These are phyloP conservation scores for Fraxinus latifolia DNA, from an alignment of 305 asterid genomes.

Conservation along the genomic window DNA sequence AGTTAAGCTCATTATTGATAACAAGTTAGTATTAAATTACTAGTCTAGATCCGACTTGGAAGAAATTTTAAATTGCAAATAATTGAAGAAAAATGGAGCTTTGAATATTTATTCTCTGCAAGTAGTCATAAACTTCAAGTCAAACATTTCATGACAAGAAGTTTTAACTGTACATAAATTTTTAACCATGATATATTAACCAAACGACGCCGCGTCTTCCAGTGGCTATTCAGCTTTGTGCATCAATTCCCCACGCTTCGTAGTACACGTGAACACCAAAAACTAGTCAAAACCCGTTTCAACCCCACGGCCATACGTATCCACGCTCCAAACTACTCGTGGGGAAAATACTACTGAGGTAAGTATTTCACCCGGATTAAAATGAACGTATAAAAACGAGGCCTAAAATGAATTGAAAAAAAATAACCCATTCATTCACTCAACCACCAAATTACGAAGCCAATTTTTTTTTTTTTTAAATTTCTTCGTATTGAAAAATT, in stretches of 20 bases:
- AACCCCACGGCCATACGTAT: neutral
- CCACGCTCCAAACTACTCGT: neutral
- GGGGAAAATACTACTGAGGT: neutral
- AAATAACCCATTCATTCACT: neutral
- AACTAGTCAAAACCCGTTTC: neutral
- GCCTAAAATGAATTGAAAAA: neutral
- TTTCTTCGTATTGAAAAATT: neutral
- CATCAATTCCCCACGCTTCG: neutral
- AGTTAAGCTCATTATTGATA: neutral
- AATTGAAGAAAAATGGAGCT: neutral
- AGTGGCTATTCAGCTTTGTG: neutral
- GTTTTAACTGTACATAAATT: neutral
- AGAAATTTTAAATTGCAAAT: neutral
- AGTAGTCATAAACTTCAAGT: neutral
- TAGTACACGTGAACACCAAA: neutral
- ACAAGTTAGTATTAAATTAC: neutral
- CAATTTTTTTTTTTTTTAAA: neutral
- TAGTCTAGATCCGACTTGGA: neutral
- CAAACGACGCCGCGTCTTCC: neutral
- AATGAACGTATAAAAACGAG: neutral
- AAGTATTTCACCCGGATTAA: neutral
- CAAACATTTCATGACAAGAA: neutral
- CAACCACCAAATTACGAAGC: neutral
- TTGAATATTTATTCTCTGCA: neutral
- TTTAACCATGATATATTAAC: neutral